Evolutionary conservation across 2,329 filamentous ascomycete genomes (phyloP), one percentile per base, ranked within the genome.

Genomic region (Nemania serpens): DNA sequence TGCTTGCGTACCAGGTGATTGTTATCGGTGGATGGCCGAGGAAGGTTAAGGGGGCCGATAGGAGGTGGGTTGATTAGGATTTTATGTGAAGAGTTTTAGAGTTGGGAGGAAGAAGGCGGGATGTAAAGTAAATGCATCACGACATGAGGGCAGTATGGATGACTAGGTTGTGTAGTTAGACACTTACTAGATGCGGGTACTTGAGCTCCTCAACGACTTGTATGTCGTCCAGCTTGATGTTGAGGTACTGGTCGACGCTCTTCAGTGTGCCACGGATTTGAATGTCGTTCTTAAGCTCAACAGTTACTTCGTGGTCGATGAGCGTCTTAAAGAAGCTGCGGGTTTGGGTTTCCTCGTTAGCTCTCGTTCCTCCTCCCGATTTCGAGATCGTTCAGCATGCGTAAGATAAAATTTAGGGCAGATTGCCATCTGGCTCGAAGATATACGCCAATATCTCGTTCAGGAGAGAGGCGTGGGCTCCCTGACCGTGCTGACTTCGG

Each of bases 271-370:
- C 95, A 71, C 91, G 91, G 76, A 99, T 96, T 75, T 93, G 93
- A 70, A 99, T 96, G 79, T 99, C 95, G 77, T 99, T 99, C 81
- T 99, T 99, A 76, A 99, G 91, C 82, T 99, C 95, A 75, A 99
- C 93, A 48, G 93, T 98, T 73, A 99, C 93, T 82, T 96, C 89
- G 70, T 95, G 90, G 82, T 97, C 95, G 76, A 97, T 96, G 73
- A 98, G 90, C 55, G 94, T 98, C 79, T 98, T 98, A 88, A 98
- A 98, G 82, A 97, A 98, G 81, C 91, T 95, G 74, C 3, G 33
- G n/a, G 36, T 52, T 52, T 22, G 11, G 52, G 33, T 29, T 22
- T 37, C n/a, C 37, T 55, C 17, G 58, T 63, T 52, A 63, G 61
- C 50, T 43, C 25, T n/a, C 5, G 4, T 43, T 22, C 25, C 1